phyloP scores from a whole-genome alignment of 2,329 filamentous ascomycete genomes.

The Arthrobotrys musiformis region DNA sequence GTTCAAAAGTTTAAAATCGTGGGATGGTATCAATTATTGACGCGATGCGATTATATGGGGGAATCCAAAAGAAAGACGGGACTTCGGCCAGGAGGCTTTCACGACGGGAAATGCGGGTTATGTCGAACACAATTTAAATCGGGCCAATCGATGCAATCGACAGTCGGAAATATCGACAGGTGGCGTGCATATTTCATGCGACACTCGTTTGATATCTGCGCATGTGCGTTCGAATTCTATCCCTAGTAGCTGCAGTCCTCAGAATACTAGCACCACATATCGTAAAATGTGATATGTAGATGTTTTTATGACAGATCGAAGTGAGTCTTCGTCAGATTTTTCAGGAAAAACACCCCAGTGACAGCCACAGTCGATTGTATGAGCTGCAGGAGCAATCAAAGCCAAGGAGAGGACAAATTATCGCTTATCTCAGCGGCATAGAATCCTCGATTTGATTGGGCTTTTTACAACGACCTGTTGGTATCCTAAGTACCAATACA shows the following conservation, averaged over 20 bases:
- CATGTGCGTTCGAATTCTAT: too few relatives aligned
- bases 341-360: not conserved
- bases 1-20: too few relatives aligned
- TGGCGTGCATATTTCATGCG: not conserved
- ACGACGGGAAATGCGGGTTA: too few relatives aligned
- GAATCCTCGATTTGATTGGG: slow-evolving; percentile 17
- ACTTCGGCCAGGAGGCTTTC: too few relatives aligned
- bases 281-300: not conserved
- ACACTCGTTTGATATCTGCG: not conserved
- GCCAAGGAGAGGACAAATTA: not conserved
- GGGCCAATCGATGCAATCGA: too few relatives aligned
- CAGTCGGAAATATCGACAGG: not conserved
- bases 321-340: not conserved
- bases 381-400: slow-evolving; percentile 2
- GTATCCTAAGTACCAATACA: not conserved
- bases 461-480: not conserved
- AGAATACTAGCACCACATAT: too few relatives aligned
- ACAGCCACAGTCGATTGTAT: not conserved
- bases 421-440: slow-evolving; percentile 36
- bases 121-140: too few relatives aligned
- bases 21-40: too few relatives aligned
- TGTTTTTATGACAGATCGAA: not conserved
- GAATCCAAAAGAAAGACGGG: too few relatives aligned
- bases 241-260: too few relatives aligned
- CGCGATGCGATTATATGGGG: too few relatives aligned